A percentile compares a stretch with the other conserved stretches of the same genome.
These are phyloP conservation scores for Entoloma clypeatum DNA, from an alignment of 1,284 basidiomycete genomes.

Conservation along the genomic window DNA sequence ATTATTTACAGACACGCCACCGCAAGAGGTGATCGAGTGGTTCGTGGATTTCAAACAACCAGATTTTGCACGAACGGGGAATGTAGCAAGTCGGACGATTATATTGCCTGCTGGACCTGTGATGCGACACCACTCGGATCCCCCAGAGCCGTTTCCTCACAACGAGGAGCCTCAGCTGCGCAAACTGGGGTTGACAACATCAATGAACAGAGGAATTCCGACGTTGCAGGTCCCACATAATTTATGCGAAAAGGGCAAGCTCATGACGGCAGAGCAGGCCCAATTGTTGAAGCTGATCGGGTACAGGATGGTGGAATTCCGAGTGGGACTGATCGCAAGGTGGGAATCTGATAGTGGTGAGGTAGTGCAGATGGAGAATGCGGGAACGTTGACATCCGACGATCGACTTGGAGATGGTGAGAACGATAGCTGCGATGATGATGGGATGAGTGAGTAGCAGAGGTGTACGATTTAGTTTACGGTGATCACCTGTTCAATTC, in stretches of 20 bases:
- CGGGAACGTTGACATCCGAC: constrained; percentile 32
- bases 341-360: constrained; percentile 75
- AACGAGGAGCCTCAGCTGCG: constrained; percentile 96
- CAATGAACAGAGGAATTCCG: constrained; percentile 85
- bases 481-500: constrained; percentile 3
- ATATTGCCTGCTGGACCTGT: constrained; percentile 74
- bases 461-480: not conserved
- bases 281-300: constrained; percentile 87
- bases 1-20: constrained; percentile 86
- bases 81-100: constrained; percentile 73
- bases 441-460: constrained; percentile 38
- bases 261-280: constrained; percentile 80
- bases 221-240: constrained; percentile 78
- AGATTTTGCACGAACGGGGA: constrained; percentile 91
- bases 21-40: constrained; percentile 91
- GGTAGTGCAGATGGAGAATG: constrained; percentile 56
- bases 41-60: constrained; percentile 87
- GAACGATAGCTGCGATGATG: constrained; percentile 35
- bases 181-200: constrained; percentile 85
- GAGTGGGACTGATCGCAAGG: constrained; percentile 65
- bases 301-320: constrained; percentile 81
- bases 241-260: constrained; percentile 83
- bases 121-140: constrained; percentile 68
- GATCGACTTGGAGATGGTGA: constrained; percentile 34
- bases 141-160: constrained; percentile 87